phyloP scores from a whole-genome alignment of 768 basidiomycete species.

The Leucosporidium creatinivorum region DNA sequence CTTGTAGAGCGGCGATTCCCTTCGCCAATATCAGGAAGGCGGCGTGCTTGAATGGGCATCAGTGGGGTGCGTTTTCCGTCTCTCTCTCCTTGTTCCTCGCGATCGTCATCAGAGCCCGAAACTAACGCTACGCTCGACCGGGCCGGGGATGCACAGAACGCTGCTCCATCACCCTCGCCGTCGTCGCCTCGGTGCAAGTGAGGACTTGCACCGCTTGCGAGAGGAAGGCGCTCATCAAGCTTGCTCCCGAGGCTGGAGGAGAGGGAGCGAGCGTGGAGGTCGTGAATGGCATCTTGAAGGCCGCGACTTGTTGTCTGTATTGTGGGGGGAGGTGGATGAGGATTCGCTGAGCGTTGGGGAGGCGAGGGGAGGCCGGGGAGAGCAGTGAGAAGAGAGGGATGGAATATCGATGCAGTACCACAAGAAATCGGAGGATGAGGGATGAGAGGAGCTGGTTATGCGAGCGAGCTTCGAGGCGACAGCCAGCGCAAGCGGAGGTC shows the following conservation, averaged over 20 bases:
- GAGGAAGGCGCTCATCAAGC: conserved; percentile 12
- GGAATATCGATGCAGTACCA: too few relatives aligned
- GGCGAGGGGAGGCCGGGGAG: too few relatives aligned
- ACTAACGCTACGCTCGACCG: too few relatives aligned
- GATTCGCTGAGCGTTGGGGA: conserved; percentile 1
- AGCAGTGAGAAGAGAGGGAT: too few relatives aligned
- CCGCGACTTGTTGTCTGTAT: conserved; percentile 6
- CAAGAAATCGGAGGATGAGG: too few relatives aligned
- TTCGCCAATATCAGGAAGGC: conserved; percentile 8
- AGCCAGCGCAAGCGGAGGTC: too few relatives aligned
- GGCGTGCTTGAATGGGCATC: conserved; percentile 5
- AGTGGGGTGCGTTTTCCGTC: conserved; percentile 11
- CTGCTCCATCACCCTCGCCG: conserved; percentile 16
- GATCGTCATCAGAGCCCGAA: too few relatives aligned
- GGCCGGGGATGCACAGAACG: neutral
- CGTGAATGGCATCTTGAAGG: neutral
- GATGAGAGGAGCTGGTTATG: too few relatives aligned
- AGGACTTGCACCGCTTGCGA: conserved; percentile 12
- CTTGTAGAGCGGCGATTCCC: conserved; percentile 6
- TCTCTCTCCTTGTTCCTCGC: neutral
- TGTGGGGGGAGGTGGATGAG: conserved; percentile 18
- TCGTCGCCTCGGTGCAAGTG: conserved; percentile 9
- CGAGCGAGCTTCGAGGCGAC: too few relatives aligned
- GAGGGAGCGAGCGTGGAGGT: neutral
- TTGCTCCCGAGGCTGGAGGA: neutral